Base-by-base conservation (phyloP, 495 filamentous ascomycete species). In the Aspergillus cavernicola region DNA sequence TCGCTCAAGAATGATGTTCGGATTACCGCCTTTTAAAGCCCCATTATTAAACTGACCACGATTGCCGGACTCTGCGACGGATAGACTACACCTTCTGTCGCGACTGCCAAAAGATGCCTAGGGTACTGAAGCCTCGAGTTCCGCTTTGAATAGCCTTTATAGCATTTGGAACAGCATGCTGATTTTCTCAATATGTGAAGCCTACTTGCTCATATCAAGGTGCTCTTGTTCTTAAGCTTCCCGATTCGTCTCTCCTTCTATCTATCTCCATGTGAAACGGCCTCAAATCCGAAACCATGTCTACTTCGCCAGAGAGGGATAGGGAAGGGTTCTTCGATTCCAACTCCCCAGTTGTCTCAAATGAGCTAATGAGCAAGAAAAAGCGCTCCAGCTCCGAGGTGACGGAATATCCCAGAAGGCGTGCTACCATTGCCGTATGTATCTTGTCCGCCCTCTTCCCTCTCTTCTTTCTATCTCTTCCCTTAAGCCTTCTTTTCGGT, bases 361-460 rank as follows among this genome's bases (percentile, higher is more conserved):
- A 43, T 46, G 49, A 44, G 29, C 29, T 57, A 9, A 23, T 40
- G 11, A 43, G 50, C 24, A 60, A 65, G 35, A 85, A 85, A 66
- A 79, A 85, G 63, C 80, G 85, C 63, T 83, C 83, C 53, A 85
- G 78, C 26, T 80, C 86, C 55, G 82, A 80, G 48, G 79, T 77
- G 20, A 73, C 83, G 38, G 85, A 87, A 57, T 88, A 87, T 55
- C 85, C 85, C 16, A 72, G 85, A 65, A 75, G 85, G 62, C 75
- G 85, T 57, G 85, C 85, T 52, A 88, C 85, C 7, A 87, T 88
- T 63, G 85, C 85, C 53, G 85, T 88, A 82, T 61, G 84, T 74
- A 20, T 37, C 31, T 43, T 33, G 13, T 9, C 4, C 18, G 11
- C 31, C 16, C 38, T 32, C 48, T 19, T 20, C 2, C 18, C 20